These are phyloP conservation scores for Urtica urens DNA, from an alignment of 306 rosid genomes.

Conservation along the genomic window DNA sequence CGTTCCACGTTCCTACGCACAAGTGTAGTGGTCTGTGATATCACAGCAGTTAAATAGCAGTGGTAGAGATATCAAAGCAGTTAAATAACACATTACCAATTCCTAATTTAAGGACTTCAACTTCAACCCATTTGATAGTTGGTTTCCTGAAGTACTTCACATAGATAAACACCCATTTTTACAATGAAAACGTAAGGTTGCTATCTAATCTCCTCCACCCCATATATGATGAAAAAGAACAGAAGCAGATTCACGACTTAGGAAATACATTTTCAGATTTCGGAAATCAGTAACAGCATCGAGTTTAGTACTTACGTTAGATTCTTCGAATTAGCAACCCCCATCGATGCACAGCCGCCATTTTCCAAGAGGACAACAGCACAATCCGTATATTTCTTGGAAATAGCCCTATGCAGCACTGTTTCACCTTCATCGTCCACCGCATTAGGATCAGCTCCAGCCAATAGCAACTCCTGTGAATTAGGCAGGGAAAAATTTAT, in stretches of 20 bases:
- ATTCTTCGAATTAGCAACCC: slow-evolving; percentile 61
- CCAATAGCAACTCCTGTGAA: slow-evolving; percentile 77
- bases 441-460: slow-evolving; percentile 96
- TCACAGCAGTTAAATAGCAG: slow-evolving; percentile 18
- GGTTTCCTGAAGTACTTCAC: no score
- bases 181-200: no score
- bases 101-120: no score
- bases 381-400: slow-evolving; percentile 89
- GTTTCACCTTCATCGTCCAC: slow-evolving; percentile 98
- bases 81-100: no score
- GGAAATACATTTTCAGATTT: no score
- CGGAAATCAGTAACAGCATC: slow-evolving; percentile 2
- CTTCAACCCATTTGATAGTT: no score
- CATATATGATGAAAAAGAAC: no score
- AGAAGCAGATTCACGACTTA: no score
- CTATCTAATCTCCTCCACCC: no score
- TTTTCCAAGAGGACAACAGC: slow-evolving; percentile 87
- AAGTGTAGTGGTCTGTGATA: slow-evolving; percentile 79
- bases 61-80: neutral
- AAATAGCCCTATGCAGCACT: slow-evolving; percentile 82
- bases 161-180: no score
- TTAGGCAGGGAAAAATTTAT: slow-evolving; percentile 17
- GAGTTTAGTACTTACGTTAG: slow-evolving; percentile 54
- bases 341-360: slow-evolving; percentile 96
- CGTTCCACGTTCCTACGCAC: slow-evolving; percentile 94